These are phyloP conservation scores for Graphilbum ipis-grandicollis DNA, from an alignment of 2,329 filamentous ascomycete species.

Conservation along the genomic window DNA sequence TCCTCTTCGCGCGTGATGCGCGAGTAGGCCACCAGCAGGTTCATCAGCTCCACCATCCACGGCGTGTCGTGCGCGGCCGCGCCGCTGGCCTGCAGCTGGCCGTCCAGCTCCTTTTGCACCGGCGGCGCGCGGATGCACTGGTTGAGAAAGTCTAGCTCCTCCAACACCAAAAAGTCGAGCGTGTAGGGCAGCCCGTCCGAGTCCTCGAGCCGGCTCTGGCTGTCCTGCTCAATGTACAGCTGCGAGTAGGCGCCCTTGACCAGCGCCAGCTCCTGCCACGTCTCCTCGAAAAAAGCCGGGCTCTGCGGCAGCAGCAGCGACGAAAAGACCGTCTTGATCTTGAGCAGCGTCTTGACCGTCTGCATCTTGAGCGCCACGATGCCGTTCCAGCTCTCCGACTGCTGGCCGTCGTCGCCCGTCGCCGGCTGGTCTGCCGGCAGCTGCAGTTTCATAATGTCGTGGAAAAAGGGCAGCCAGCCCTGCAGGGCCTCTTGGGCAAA, in stretches of 20 bases:
- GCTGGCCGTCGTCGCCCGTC: constrained; percentile 21
- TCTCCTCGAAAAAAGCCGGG: constrained; percentile 63
- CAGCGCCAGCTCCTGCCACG: constrained; percentile 72
- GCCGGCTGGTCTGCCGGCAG: constrained; percentile 48
- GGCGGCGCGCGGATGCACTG: constrained; percentile 75
- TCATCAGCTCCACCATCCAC: constrained; percentile 82
- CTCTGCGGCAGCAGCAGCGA: constrained; percentile 69
- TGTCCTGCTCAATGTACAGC: constrained; percentile 72
- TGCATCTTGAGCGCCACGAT: constrained; percentile 79
- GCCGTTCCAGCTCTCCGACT: constrained; percentile 60
- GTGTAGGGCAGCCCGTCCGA: constrained; percentile 86
- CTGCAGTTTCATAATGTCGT: constrained; percentile 55
- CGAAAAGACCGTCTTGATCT: constrained; percentile 71
- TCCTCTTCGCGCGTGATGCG: constrained; percentile 88
- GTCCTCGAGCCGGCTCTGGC: constrained; percentile 78
- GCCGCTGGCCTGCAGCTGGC: constrained; percentile 48
- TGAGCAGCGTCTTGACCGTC: constrained; percentile 84
- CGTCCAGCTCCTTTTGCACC: constrained; percentile 76
- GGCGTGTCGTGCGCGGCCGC: constrained; percentile 42
- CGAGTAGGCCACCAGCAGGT: constrained; percentile 67
- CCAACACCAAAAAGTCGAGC: constrained; percentile 79
- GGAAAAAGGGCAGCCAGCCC: constrained; percentile 82
- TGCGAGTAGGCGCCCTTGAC: constrained; percentile 58
- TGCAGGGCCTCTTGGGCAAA: constrained; percentile 78
- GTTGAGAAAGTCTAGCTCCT: constrained; percentile 91